These are phyloP conservation scores for Neofusicoccum sp. DNA, from an alignment of 2,329 filamentous ascomycete species.

Conservation along the genomic window DNA sequence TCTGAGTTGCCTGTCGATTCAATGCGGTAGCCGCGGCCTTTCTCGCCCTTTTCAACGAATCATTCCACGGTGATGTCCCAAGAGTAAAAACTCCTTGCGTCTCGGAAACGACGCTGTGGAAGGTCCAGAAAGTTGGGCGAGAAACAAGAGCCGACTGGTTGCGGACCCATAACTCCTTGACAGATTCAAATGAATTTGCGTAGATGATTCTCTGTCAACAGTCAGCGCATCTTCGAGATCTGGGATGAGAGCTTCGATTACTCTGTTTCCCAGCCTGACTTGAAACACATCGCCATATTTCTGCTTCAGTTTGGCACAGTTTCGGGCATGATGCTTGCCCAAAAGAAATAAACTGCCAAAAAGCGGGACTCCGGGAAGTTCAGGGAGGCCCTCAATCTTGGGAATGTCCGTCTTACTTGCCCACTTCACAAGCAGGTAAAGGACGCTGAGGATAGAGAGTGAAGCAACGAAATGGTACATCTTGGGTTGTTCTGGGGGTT, in stretches of 20 bases:
- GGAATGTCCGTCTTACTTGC: slow-evolving; percentile 55
- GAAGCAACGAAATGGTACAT: background rate
- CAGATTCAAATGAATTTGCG: slow-evolving; percentile 4
- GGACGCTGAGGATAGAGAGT: background rate
- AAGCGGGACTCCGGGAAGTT: slow-evolving; percentile 60
- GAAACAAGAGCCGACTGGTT: slow-evolving; percentile 17
- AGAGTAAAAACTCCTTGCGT: slow-evolving; percentile 8
- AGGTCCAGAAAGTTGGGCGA: slow-evolving; percentile 15
- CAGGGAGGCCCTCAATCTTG: slow-evolving; percentile 61
- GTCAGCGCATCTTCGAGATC: slow-evolving; percentile 18
- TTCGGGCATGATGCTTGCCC: slow-evolving; percentile 56
- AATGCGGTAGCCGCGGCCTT: slow-evolving; percentile 17
- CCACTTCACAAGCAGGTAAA: slow-evolving; percentile 16
- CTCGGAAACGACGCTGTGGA: slow-evolving; percentile 17
- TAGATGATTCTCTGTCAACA: background rate
- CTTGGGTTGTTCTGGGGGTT: background rate
- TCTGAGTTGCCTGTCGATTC: slow-evolving; percentile 4
- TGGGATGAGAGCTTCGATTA: background rate
- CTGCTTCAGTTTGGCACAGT: slow-evolving; percentile 57
- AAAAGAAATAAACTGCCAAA: slow-evolving; percentile 64
- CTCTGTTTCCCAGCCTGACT: slow-evolving; percentile 43
- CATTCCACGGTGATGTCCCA: slow-evolving; percentile 18
- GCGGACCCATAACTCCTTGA: slow-evolving; percentile 22
- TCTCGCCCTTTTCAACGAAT: slow-evolving; percentile 1
- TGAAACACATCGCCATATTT: slow-evolving; percentile 66